Percentiles rank a stretch among this genome's conserved stretches.
Conservation (phyloP, 805 yeast genomes). For the Myxozyma udenii region DNA sequence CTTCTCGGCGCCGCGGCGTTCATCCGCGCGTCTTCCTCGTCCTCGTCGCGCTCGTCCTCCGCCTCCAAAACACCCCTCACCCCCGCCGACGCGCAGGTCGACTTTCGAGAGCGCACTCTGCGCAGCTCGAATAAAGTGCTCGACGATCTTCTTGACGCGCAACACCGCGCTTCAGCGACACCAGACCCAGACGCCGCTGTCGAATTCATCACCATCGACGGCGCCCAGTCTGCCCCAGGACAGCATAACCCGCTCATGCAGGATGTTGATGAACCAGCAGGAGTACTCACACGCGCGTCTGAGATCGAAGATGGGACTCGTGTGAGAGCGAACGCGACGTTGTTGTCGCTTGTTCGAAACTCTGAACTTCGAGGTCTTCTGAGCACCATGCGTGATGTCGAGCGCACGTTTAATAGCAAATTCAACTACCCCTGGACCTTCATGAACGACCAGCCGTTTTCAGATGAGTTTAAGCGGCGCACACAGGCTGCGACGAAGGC, state of each 20-base stretch:
- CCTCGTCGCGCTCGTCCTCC: too few species aligned
- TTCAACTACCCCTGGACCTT: conserved; percentile 80
- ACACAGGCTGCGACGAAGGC: conserved; percentile 46
- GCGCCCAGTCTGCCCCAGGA: neutral
- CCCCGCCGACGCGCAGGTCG: too few species aligned
- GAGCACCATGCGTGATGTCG: conserved; percentile 58
- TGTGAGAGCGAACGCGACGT: conserved; percentile 65
- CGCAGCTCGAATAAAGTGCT: neutral
- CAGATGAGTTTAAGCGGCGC: conserved; percentile 51
- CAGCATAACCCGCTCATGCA: conserved; percentile 21
- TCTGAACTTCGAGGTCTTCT: conserved; percentile 52
- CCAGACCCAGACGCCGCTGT: neutral
- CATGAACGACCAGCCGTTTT: conserved; percentile 66
- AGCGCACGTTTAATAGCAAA: conserved; percentile 60
- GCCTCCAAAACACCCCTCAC: too few species aligned
- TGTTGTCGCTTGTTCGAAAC: conserved; percentile 69
- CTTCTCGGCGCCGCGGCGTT: too few species aligned
- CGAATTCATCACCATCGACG: neutral
- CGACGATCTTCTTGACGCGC: neutral
- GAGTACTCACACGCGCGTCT: conserved; percentile 16
- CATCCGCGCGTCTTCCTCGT: too few species aligned
- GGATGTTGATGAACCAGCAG: conserved; percentile 36
- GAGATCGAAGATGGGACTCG: conserved; percentile 28
- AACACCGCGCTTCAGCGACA: neutral
- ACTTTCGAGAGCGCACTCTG: too few species aligned